Evolutionary conservation across 805 yeast species (phyloP), one percentile per base, ranked within the genome.

Genomic region (Kluyveromyces starmeri): DNA sequence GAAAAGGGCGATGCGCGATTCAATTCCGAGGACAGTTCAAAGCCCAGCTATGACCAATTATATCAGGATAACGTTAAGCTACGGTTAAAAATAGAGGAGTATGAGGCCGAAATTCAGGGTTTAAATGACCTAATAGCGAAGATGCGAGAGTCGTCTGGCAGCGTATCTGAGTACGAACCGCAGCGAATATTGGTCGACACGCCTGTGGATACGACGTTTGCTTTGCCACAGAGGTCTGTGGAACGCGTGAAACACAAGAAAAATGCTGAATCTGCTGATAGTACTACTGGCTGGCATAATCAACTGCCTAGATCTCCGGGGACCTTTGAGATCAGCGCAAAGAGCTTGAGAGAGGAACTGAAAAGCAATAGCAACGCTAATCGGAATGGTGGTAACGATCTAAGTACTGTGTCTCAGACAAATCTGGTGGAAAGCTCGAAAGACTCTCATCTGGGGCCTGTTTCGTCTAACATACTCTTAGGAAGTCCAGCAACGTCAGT

Each of bases 181-280:
- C 35, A 35, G 18, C 8, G 32, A 37, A 9, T 27, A 7, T 18
- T 16, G 22, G 13, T 30, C 34, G 33, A 45, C 37, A 27, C 40
- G 33, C 16, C 30, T 28, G 19, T 25, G 25, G 30, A 35, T 6
- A n/a, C 16, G 2, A 25, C 37, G 20, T 26, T 55, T 5, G 44
- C 39, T 4, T 45, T 55, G 12, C 70, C 70, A 7, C 63, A 66
- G 20, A 51, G 70, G 36, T 64, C 70, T 1, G 59, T 61, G 0
- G 62, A 63, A 20, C 57, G 68, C 34, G 42, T 41, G 26, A 43
- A 35, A 14, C 43, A 48, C 20, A 33, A 41, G 7, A 52, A 50
- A 17, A 46, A 48, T 29, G 23, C 43, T 25, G 31, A 33, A 14
- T 37, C 45, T 13, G 40, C 21, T 4, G 28, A 28, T 13, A 16